These are phyloP conservation scores for Trichoderma sp. DNA, from an alignment of 2,329 filamentous ascomycete species.

Conservation along the genomic window DNA sequence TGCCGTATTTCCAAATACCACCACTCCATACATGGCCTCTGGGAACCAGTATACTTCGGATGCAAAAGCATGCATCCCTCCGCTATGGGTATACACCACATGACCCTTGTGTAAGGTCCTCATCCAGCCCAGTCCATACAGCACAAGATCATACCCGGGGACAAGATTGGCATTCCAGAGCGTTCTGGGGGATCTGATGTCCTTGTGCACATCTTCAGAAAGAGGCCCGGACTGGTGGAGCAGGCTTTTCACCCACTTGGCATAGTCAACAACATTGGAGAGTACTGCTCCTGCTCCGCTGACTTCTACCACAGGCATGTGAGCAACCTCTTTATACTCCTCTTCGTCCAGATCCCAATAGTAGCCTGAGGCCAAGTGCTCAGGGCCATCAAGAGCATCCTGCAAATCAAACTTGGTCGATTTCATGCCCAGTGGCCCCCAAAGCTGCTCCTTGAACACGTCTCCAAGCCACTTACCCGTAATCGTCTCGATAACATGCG, in stretches of 20 bases:
- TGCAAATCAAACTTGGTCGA: conserved; percentile 44
- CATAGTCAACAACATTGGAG: conserved; percentile 54
- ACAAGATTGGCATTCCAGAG: conserved; percentile 33
- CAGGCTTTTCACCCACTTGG: conserved; percentile 55
- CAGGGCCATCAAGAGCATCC: conserved; percentile 37
- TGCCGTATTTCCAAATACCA: conserved; percentile 48
- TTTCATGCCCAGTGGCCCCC: conserved; percentile 52
- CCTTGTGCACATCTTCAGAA: conserved; percentile 34
- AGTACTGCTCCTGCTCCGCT: conserved; percentile 50
- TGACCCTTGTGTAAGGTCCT: conserved; percentile 36
- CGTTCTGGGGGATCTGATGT: conserved; percentile 40
- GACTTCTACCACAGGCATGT: conserved; percentile 36
- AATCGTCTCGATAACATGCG: conserved; percentile 51
- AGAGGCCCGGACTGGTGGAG: conserved; percentile 41
- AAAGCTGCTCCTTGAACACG: conserved; percentile 49
- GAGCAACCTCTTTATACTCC: conserved; percentile 35
- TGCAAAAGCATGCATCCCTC: conserved; percentile 37
- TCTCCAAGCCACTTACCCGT: conserved; percentile 44
- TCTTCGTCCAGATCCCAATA: conserved; percentile 41
- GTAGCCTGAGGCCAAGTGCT: conserved; percentile 49
- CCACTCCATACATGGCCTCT: conserved; percentile 39
- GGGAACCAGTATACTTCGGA: conserved; percentile 42
- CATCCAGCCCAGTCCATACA: conserved; percentile 41
- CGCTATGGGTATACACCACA: conserved; percentile 39
- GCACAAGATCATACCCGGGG: conserved; percentile 30